Evolutionary conservation across 106 monocot species (phyloP), one percentile per base, ranked within the genome.

Genomic region (Apostasia shenzhenica): DNA sequence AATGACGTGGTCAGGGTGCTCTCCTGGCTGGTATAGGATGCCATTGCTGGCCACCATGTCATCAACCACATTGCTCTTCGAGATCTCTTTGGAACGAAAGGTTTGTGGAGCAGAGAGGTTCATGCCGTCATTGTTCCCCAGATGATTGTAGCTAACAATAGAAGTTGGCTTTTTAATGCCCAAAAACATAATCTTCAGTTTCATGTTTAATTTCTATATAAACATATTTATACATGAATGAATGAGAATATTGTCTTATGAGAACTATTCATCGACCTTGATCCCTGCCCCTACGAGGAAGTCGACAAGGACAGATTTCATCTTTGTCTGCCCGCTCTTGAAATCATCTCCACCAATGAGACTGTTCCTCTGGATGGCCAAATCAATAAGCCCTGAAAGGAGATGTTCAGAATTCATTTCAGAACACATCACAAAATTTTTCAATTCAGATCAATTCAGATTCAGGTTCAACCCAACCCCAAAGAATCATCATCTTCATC

Each of bases 321-420:
- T 87, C 77, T 99, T 99, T 40, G 97, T 99, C 75, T 99, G 97
- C 55, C 97, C 97, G 64, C 92, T 99, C 79, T 99, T 99, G 83
- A 99, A 99, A 47, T 99, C 97, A 71, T 97, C 95, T 64, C 95
- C 95, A 56, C 95, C 95, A 60, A 97, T 92, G 7, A 99, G 69
- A 68, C 77, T 76, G 79, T 92, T 99, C 55, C 70, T 82, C 82
- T 78, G 70, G 59, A 92, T 99, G 55, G 97, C 97, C 69, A 99
- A 60, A 68, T 99, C 97, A 61, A 99, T 92, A 73, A 99, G 67
- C 48, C 97, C 92, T 92, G 65, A 14, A 69, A 5, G 68, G 26
- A 49, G 41, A 6, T 7, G 59, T 1, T 43, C 51, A 13, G 26
- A 26, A 26, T 26, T 26, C 26, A 26, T 26, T 26, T 26, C 26